Evolutionary conservation across 163 green algal species (phyloP), one percentile per base, ranked within the genome.

Genomic region (Scenedesmus sp.): DNA sequence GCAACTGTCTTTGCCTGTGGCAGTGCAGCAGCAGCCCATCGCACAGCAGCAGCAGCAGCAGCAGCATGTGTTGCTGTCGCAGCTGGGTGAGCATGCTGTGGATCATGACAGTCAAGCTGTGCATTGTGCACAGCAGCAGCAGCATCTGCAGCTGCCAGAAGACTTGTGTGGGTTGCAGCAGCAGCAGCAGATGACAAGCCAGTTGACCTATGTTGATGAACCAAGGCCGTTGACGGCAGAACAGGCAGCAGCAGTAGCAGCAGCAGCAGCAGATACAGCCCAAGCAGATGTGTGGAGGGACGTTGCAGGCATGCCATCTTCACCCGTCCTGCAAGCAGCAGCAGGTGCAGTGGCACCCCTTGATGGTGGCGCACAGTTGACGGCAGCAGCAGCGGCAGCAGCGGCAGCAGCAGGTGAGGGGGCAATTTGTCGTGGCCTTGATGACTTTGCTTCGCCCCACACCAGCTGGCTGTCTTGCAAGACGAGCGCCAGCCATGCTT

Each of bases 391-490:
- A 79, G 82, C n/a, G 61, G 81, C 44, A 43, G 20, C 73, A 81
- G 1, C 70, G 10, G 78, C 35, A 56, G 78, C 78, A 84, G 78
- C 42, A 84, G 24, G 33, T n/a, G 78, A 35, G 24, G 42, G 0
- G 0, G 40, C 37, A 35, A 12, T 24, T 26, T n/a, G 43, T 53
- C 35, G n/a, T 30, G 35, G 1, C 10, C 24, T n/a, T 20, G 65
- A 76, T 76, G 65, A 76, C 16, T 91, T 87, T 82, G 78, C 59
- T 13, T 87, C 87, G 9, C 87, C 87, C 59, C 33, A n/a, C 43
- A 72, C 20, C 53, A 91, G 87, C 56, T 91, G 87, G 87, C 46
- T 84, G 35, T 83, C 87, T 20, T 91, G 87, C 76, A 91, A 80
- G 86, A 86, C 73, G 6, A 84, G 61, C 26, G 53, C 49, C n/a